Percentiles rank a stretch among this genome's conserved stretches.
phyloP scores from a whole-genome alignment of 2,329 filamentous ascomycete species.

The Trichoderma koningiopsis region DNA sequence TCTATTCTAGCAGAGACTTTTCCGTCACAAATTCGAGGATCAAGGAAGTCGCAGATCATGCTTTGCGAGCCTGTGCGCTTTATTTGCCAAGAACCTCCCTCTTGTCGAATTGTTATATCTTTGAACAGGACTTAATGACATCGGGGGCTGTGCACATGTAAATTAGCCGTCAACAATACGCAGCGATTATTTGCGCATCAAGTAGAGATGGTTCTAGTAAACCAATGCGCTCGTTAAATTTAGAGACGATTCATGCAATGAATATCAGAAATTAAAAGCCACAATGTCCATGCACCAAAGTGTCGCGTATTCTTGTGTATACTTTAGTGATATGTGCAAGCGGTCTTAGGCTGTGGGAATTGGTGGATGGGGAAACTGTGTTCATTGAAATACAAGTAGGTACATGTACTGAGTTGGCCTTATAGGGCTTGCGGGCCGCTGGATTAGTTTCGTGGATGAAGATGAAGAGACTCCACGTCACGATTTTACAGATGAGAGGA shows the following conservation, averaged over 20 bases:
- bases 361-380: too few relatives aligned
- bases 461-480: neutral
- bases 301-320: too few relatives aligned
- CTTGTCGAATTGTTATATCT: constrained; percentile 16
- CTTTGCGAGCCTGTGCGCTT: constrained; percentile 1
- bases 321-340: too few relatives aligned
- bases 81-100: constrained; percentile 12
- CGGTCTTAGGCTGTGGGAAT: too few relatives aligned
- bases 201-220: neutral
- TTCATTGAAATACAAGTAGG: too few relatives aligned
- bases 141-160: neutral
- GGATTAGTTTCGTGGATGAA: neutral
- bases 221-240: too few relatives aligned
- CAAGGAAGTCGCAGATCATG: constrained; percentile 1
- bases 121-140: neutral
- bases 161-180: neutral
- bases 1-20: constrained; percentile 4
- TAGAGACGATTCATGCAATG: too few relatives aligned
- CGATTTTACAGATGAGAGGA: neutral
- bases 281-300: too few relatives aligned
- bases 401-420: too few relatives aligned
- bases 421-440: too few relatives aligned
- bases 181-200: neutral
- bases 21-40: constrained; percentile 13
- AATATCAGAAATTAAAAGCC: too few relatives aligned